Evolutionary conservation across 2,329 filamentous ascomycete species (phyloP).

Genomic region (Paracorniculantispora psalliotae): DNA sequence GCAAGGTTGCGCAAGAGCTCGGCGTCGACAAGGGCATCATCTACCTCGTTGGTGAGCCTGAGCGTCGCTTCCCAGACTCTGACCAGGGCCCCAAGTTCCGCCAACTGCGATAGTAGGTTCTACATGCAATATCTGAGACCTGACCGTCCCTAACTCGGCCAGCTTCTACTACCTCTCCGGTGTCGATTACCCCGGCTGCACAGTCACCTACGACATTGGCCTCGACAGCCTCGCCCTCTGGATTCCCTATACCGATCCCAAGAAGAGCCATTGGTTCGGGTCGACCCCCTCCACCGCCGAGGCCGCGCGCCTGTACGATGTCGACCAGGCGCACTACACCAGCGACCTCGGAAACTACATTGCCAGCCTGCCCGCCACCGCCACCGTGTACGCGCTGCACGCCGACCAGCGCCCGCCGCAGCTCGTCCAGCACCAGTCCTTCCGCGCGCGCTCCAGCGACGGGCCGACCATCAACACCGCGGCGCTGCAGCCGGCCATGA

Average conservation of each 20-base stretch:
- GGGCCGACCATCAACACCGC: constrained; percentile 41
- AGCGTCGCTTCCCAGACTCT: constrained; percentile 51
- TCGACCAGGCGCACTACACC: constrained; percentile 64
- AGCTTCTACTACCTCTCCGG: constrained; percentile 58
- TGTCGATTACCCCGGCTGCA: constrained; percentile 49
- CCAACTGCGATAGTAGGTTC: constrained; percentile 53
- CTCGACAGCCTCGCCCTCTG: constrained; percentile 64
- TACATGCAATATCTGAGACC: neutral
- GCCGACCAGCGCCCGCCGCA: constrained; percentile 34
- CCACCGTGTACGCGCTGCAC: constrained; percentile 42
- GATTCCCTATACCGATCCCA: constrained; percentile 64
- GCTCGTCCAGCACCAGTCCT: constrained; percentile 16
- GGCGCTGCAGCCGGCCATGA: constrained; percentile 65
- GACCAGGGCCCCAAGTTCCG: constrained; percentile 52
- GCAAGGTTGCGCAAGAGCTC: constrained; percentile 49
- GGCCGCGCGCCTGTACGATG: constrained; percentile 57
- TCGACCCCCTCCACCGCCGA: constrained; percentile 55
- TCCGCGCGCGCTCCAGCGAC: constrained; percentile 32
- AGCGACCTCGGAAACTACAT: constrained; percentile 47
- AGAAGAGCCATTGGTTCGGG: constrained; percentile 59
- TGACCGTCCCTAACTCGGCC: neutral
- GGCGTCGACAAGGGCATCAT: constrained; percentile 46
- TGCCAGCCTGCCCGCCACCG: constrained; percentile 36
- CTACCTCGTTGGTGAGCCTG: constrained; percentile 50
- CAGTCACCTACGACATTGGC: constrained; percentile 52